These are phyloP conservation scores for Pythium aphanidermatum DNA, from an alignment of 352 stramenopile species.

Conservation along the genomic window DNA sequence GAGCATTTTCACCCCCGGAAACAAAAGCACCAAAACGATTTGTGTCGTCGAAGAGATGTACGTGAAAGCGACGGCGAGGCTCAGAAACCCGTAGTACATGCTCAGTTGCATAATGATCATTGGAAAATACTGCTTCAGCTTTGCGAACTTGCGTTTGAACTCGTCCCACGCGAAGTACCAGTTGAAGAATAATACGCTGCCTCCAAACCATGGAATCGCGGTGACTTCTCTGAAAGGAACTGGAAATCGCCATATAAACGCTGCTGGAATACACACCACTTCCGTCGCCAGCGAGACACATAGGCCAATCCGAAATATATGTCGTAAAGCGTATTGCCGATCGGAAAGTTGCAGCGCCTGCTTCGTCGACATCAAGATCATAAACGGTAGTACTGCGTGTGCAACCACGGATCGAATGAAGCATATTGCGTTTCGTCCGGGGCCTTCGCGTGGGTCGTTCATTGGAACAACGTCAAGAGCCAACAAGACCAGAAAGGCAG, in stretches of 20 bases:
- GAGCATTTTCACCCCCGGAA: constrained; percentile 19
- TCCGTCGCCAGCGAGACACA: constrained; percentile 2
- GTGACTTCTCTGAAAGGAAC: constrained; percentile 16
- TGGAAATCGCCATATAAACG: constrained; percentile 17
- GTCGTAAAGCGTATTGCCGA: constrained; percentile 4
- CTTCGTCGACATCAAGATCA: constrained; percentile 9
- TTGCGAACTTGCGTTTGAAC: background rate
- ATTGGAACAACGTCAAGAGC: constrained; percentile 4
- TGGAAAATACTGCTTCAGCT: constrained; percentile 4
- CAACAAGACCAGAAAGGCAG: background rate
- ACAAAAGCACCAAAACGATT: constrained; percentile 18
- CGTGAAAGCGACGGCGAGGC: constrained; percentile 21
- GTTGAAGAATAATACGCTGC: constrained; percentile 4
- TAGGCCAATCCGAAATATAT: constrained; percentile 2
- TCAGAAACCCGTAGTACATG: constrained; percentile 18
- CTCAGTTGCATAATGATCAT: constrained; percentile 6
- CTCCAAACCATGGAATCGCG: background rate
- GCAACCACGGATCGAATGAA: constrained; percentile 2
- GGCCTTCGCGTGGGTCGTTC: constrained; percentile 1
- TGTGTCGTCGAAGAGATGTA: constrained; percentile 18
- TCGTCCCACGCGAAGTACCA: constrained; percentile 2
- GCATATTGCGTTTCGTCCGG: background rate
- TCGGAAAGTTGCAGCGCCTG: constrained; percentile 6
- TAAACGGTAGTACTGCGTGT: background rate
- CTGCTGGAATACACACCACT: constrained; percentile 6